These are phyloP conservation scores for Suhomyces sp. DNA, from an alignment of 805 yeast genomes.

Conservation along the genomic window DNA sequence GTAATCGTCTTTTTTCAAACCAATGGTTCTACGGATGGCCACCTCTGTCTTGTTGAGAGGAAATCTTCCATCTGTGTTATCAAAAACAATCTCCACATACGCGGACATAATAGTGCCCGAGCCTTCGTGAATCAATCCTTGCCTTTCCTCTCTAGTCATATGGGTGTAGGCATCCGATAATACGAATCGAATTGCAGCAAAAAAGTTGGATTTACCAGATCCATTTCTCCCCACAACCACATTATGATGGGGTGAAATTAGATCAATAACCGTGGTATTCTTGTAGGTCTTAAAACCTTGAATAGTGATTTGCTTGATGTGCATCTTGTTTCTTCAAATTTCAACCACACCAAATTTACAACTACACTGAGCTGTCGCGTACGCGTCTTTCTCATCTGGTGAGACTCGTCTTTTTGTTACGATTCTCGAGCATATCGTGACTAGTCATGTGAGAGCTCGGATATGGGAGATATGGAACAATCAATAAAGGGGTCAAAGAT, in stretches of 20 bases:
- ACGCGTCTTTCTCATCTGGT: background rate
- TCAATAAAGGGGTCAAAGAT: no score
- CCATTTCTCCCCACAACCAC: conserved; percentile 89
- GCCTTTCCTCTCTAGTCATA: conserved; percentile 80
- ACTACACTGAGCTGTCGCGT: background rate
- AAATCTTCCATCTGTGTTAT: conserved; percentile 73
- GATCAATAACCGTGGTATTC: conserved; percentile 73
- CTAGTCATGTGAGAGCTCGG: background rate
- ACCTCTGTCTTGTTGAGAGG: conserved; percentile 69
- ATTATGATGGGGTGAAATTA: conserved; percentile 77
- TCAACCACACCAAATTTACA: background rate
- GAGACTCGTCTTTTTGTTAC: background rate
- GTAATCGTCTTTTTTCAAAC: conserved; percentile 90
- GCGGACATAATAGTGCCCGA: conserved; percentile 89
- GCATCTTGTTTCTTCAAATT: conserved; percentile 20
- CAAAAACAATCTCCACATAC: conserved; percentile 85
- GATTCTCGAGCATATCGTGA: background rate
- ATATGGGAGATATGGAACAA: no score
- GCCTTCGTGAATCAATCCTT: conserved; percentile 85
- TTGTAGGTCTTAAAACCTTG: conserved; percentile 95
- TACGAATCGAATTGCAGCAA: conserved; percentile 92
- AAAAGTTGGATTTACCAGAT: conserved; percentile 95
- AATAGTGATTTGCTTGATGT: conserved; percentile 57
- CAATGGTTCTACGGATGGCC: conserved; percentile 80
- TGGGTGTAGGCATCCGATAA: conserved; percentile 85